These are phyloP conservation scores for Abrus pulchellus DNA, from an alignment of 306 rosid genomes.

Conservation along the genomic window DNA sequence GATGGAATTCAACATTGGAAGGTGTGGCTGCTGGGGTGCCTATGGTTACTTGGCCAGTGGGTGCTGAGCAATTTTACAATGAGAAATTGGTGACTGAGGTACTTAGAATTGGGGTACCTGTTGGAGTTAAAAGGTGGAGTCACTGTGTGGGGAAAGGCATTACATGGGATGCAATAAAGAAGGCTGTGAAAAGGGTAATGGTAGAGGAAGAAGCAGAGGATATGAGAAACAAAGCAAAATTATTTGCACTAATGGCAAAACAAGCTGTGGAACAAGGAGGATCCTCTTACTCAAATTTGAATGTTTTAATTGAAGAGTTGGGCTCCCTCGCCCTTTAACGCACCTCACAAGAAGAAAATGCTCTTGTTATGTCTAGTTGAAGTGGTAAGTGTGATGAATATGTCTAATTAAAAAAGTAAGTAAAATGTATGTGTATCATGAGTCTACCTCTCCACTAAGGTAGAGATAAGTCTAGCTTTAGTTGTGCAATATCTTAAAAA, in stretches of 20 bases:
- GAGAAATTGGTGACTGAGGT: conserved; percentile 48
- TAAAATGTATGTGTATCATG: too few relatives aligned
- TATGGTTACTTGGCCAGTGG: conserved; percentile 58
- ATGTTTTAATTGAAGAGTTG: conserved; percentile 32
- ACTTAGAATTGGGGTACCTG: conserved; percentile 45
- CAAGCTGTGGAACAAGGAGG: conserved; percentile 27
- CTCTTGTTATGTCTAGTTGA: too few relatives aligned
- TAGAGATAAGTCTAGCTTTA: too few relatives aligned
- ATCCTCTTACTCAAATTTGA: conserved; percentile 42
- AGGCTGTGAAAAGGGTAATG: conserved; percentile 32
- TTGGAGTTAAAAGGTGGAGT: conserved; percentile 42
- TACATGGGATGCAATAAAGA: conserved; percentile 16
- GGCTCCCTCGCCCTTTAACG: not conserved
- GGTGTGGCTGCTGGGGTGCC: conserved; percentile 53
- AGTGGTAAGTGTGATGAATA: too few relatives aligned
- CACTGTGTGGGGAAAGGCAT: not conserved
- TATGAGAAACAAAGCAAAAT: conserved; percentile 36
- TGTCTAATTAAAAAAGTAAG: too few relatives aligned
- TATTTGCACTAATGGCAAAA: not conserved
- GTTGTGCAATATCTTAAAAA: too few relatives aligned
- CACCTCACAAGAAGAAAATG: too few relatives aligned
- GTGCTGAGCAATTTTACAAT: conserved; percentile 57
- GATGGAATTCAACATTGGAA: conserved; percentile 68
- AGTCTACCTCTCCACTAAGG: too few relatives aligned
- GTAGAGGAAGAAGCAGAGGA: conserved; percentile 17